Percentiles rank a stretch among this genome's conserved stretches.
Conservation (phyloP, 2,329 filamentous ascomycete species). For the Penicillium sp. region DNA sequence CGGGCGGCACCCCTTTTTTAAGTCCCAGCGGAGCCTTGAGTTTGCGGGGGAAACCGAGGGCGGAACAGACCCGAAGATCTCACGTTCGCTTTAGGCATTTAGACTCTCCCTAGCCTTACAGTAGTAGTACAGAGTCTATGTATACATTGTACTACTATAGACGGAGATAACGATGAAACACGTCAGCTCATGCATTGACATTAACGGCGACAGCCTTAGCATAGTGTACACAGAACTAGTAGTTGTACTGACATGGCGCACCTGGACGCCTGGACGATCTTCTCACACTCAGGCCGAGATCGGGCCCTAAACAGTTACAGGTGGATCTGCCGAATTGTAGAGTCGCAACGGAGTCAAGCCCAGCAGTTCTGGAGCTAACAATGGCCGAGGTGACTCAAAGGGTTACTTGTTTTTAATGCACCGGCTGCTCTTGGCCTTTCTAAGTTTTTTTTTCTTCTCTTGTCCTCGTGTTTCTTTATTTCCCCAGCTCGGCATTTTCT, state of each 20-base stretch:
- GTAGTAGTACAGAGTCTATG: no score
- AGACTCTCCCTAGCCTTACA: neutral
- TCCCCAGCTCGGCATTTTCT: constrained; percentile 5
- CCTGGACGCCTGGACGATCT: constrained; percentile 9
- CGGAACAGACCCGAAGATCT: neutral
- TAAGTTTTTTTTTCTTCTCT: neutral
- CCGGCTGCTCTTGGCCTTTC: constrained; percentile 7
- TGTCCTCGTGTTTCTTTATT: neutral
- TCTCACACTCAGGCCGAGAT: constrained; percentile 25
- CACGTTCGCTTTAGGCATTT: neutral
- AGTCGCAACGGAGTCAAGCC: constrained; percentile 12
- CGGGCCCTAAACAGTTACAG: constrained; percentile 16
- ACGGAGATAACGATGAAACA: neutral
- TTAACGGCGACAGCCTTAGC: neutral
- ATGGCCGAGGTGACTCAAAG: constrained; percentile 25
- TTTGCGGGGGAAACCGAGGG: constrained; percentile 8
- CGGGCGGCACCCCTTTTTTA: neutral
- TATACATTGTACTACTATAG: neutral
- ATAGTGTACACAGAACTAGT: no score
- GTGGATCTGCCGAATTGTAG: constrained; percentile 20
- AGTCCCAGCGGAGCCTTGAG: neutral
- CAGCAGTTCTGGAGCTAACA: neutral
- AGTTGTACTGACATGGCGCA: neutral
- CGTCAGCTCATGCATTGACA: neutral
- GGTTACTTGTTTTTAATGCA: neutral